Percentiles rank a stretch among this genome's conserved stretches.
Conservation (phyloP, 176 grass and related monocot species). For the Lolium multiflorum region DNA sequence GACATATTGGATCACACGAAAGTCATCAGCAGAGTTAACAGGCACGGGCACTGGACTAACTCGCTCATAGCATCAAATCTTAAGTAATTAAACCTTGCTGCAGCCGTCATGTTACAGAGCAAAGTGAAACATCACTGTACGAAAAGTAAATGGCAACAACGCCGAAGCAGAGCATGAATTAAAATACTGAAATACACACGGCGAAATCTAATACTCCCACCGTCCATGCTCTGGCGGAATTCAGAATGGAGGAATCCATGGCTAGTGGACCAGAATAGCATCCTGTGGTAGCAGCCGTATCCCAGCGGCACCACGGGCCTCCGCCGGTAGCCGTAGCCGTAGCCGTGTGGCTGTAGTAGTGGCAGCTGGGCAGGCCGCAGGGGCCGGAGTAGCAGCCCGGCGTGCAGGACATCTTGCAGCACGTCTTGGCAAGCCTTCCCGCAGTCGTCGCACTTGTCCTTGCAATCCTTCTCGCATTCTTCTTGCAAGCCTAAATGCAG, state of each 20-base stretch:
- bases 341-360: constrained; percentile 2
- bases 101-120: too few relatives aligned
- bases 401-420: neutral
- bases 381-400: neutral
- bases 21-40: too few relatives aligned
- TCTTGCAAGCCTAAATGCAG: constrained; percentile 34
- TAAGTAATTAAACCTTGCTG: too few relatives aligned
- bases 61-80: too few relatives aligned
- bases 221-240: too few relatives aligned
- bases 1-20: too few relatives aligned
- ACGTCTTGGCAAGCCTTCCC: neutral
- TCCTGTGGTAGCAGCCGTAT: neutral
- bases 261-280: neutral
- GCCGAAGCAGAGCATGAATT: neutral
- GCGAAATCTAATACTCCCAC: too few relatives aligned
- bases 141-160: neutral
- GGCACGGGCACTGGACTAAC: too few relatives aligned
- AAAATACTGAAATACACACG: neutral
- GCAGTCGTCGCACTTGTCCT: constrained; percentile 14
- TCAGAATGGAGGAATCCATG: neutral
- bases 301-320: neutral
- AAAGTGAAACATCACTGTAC: neutral
- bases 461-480: constrained; percentile 16
- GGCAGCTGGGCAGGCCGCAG: constrained; percentile 7
- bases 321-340: neutral